Percentiles rank a stretch among this genome's conserved stretches.
phyloP scores from a whole-genome alignment of 768 basidiomycete species.

The Suillus hirtellus region DNA sequence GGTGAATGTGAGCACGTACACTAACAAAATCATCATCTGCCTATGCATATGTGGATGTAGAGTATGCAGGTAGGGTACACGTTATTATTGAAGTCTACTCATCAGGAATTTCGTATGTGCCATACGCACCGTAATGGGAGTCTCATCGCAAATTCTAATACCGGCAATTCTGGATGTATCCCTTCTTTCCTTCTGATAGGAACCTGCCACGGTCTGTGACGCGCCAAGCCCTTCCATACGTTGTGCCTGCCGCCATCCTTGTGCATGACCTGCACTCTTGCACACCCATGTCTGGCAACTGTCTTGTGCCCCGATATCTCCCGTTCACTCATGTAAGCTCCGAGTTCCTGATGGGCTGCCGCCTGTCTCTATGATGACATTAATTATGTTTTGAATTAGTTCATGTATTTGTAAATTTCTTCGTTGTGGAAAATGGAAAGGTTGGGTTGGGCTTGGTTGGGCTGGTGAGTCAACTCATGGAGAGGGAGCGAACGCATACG shows the following conservation, averaged over 20 bases:
- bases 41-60: background rate
- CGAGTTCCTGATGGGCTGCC: background rate
- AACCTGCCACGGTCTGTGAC: background rate
- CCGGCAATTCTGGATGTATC: background rate
- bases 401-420: conserved; percentile 5
- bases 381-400: background rate
- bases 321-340: background rate
- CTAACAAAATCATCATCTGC: background rate
- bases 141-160: background rate
- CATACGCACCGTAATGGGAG: background rate
- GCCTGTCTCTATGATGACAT: background rate
- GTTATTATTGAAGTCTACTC: background rate
- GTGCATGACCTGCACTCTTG: no score
- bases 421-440: conserved; percentile 27
- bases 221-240: background rate
- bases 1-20: background rate
- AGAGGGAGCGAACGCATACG: conserved; percentile 22
- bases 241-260: no score
- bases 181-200: background rate
- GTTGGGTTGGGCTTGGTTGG: conserved; percentile 32
- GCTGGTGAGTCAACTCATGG: conserved; percentile 17
- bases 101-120: background rate
- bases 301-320: no score
- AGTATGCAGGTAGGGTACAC: background rate
- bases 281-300: background rate